Base-by-base conservation (phyloP, 2,329 filamentous ascomycete genomes). In the Ascocoryne sarcoides region DNA sequence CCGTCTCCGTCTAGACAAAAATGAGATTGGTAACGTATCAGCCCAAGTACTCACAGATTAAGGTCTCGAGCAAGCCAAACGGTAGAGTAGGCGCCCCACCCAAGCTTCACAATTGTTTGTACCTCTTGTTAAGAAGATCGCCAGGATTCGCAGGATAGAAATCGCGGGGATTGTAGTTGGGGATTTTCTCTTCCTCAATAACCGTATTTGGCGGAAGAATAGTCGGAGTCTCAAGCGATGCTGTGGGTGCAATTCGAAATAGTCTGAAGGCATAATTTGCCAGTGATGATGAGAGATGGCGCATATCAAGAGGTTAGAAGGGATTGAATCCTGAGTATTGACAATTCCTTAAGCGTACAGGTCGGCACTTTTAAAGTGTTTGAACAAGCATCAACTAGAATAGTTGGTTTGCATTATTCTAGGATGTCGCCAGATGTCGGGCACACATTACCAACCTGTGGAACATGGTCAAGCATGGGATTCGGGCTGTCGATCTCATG, bases 211-310 rank as follows among this genome's bases (percentile, higher is more conserved):
- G 37, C 29, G 37, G 37, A 39, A 39, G 37, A 30, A 39, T 39
- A 39, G 29, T 39, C 32, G 37, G 20, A 32, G 37, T 32, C 17
- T 32, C 29, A 4, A 39, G 37, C 32, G 37, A 20, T 39, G 18
- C 37, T 39, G 37, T 39, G 17, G 37, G 4, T 15, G 37, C 18
- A 39, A 39, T 39, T 39, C 37, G 37, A 39, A 39, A 33, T 8
- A 20, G 12, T 39, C 37, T 39, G 37, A 23, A 33, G 37, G 37
- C 37, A 33, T 28, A 39, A 39, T 39, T 33, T 39, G 33, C 37
- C 37, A 32, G 29, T 12, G 28, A 20, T 39, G 37, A 32, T 39
- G 29, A 32, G 37, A 33, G 18, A 39, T 15, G 37, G 21, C 37
- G 37, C 37, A 39, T 39, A 18, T 16, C 33, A 18, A 39, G 29